Percentiles rank a stretch among this genome's conserved stretches.
Conservation (phyloP, 108 stramenopile genomes). For the Cyclotella cryptica region DNA sequence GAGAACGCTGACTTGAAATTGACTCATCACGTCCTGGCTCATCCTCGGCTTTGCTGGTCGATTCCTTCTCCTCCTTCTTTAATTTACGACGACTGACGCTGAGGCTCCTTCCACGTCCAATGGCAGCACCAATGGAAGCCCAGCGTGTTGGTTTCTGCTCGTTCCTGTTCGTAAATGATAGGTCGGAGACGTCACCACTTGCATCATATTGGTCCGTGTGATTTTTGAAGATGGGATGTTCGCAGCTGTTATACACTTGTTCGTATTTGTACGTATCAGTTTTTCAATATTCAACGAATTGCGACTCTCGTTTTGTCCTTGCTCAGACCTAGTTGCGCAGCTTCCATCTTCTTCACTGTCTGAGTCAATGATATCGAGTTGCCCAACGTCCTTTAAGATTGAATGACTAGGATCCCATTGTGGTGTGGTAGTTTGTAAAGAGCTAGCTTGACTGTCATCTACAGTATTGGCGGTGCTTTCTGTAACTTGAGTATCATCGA, state of each 20-base stretch:
- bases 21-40: neutral
- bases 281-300: constrained; percentile 10
- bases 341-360: constrained; percentile 24
- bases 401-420: constrained; percentile 23
- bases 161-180: neutral
- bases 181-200: neutral
- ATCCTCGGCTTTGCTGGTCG: neutral
- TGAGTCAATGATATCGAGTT: constrained; percentile 28
- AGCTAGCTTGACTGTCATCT: neutral
- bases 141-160: neutral
- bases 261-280: constrained; percentile 7
- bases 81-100: neutral
- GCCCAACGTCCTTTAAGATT: neutral
- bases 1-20: neutral
- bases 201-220: constrained; percentile 12
- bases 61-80: neutral
- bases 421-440: neutral
- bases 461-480: neutral
- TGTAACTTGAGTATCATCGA: neutral
- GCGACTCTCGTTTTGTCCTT: neutral
- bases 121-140: constrained; percentile 8
- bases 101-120: constrained; percentile 13
- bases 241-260: constrained; percentile 16
- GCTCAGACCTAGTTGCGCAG: constrained; percentile 13
- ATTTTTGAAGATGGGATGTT: constrained; percentile 17